A percentile compares a stretch with the other conserved stretches of the same genome.
Evolutionary conservation across 768 basidiomycete genomes (phyloP).

Genomic region (Tremella fuciformis): DNA sequence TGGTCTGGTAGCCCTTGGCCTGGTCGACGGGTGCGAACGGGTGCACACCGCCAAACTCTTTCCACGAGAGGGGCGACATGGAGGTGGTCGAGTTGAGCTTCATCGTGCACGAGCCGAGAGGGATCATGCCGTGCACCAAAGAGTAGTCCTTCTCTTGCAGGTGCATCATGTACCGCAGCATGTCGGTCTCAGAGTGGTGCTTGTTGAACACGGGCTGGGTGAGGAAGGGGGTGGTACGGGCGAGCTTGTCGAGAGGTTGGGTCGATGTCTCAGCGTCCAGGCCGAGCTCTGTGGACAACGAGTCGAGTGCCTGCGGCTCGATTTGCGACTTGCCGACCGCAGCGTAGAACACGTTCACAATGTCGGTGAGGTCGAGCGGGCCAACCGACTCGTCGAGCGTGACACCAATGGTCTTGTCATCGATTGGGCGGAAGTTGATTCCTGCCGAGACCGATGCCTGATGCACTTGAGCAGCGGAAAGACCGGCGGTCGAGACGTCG

Average conservation of each 20-base stretch:
- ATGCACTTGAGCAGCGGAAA: constrained; percentile 62
- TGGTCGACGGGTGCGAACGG: constrained; percentile 90
- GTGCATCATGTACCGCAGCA: constrained; percentile 93
- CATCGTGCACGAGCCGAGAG: constrained; percentile 94
- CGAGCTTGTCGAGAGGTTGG: constrained; percentile 56
- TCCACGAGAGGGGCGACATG: constrained; percentile 94
- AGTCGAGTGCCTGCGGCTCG: constrained; percentile 45
- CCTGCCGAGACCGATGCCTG: constrained; percentile 61
- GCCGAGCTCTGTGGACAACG: constrained; percentile 53
- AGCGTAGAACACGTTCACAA: constrained; percentile 77
- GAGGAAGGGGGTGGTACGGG: constrained; percentile 63
- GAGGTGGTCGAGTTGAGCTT: constrained; percentile 97
- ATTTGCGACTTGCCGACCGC: constrained; percentile 53
- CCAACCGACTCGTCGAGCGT: constrained; percentile 89
- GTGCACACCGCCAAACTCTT: constrained; percentile 83
- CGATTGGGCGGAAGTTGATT: constrained; percentile 81
- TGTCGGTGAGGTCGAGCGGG: constrained; percentile 66
- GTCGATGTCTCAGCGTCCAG: constrained; percentile 54
- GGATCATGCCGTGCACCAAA: constrained; percentile 93
- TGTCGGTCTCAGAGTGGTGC: constrained; percentile 97
- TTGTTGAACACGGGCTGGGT: constrained; percentile 90
- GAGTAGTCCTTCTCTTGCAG: constrained; percentile 92
- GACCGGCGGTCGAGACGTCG: constrained; percentile 55
- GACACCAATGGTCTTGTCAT: constrained; percentile 73
- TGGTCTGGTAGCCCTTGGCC: constrained; percentile 75